These are phyloP conservation scores for Hypoxylon lienhwacheense DNA, from an alignment of 495 filamentous ascomycete genomes.

Conservation along the genomic window DNA sequence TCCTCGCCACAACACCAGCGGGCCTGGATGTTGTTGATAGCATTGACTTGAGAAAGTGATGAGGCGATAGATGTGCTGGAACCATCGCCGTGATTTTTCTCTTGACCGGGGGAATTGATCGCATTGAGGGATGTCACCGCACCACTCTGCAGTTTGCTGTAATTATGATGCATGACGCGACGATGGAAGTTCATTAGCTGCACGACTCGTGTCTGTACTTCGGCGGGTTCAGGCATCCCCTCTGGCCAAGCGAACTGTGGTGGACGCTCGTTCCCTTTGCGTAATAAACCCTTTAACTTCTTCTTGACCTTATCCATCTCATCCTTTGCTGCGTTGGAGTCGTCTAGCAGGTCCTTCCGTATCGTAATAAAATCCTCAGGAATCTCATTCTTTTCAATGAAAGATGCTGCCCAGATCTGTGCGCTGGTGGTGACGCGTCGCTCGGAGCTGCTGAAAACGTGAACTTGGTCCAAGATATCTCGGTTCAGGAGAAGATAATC, in stretches of 20 bases:
- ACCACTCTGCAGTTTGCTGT: constrained; percentile 68
- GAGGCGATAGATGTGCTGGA: constrained; percentile 45
- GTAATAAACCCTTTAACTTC: constrained; percentile 87
- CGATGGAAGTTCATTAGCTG: constrained; percentile 98
- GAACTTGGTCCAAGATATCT: constrained; percentile 84
- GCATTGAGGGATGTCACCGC: constrained; percentile 62
- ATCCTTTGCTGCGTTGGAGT: constrained; percentile 99
- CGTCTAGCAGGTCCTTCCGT: constrained; percentile 91
- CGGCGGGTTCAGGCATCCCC: constrained; percentile 86
- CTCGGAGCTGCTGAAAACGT: constrained; percentile 93
- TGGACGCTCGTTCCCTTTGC: constrained; percentile 84
- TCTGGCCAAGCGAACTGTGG: constrained; percentile 98
- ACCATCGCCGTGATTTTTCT: constrained; percentile 43
- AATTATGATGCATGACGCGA: constrained; percentile 90
- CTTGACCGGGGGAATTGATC: constrained; percentile 49
- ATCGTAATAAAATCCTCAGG: constrained; percentile 81
- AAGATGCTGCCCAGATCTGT: constrained; percentile 93
- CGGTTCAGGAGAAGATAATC: constrained; percentile 92
- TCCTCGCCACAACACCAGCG: constrained; percentile 98
- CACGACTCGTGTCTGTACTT: constrained; percentile 88
- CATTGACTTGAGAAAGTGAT: constrained; percentile 59
- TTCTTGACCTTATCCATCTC: constrained; percentile 99
- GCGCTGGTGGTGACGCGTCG: constrained; percentile 91
- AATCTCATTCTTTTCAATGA: constrained; percentile 83
- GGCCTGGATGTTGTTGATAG: constrained; percentile 71